Evolutionary conservation across 352 stramenopile species (phyloP).

Genomic region (Globisporangium middletonii): DNA sequence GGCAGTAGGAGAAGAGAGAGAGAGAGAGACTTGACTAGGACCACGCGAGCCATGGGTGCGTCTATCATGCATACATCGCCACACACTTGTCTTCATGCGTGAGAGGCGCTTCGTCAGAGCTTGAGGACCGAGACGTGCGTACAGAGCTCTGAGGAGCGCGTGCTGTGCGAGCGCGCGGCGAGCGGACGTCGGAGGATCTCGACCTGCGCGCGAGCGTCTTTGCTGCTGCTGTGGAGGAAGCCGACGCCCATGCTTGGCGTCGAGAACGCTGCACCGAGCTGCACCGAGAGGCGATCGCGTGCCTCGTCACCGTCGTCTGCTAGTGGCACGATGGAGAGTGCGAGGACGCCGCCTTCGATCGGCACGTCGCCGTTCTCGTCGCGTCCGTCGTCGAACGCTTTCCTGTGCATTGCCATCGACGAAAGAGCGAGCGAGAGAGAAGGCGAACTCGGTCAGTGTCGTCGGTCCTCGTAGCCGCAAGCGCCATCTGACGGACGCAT

Average conservation of each 20-base stretch:
- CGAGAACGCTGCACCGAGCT: conserved; percentile 56
- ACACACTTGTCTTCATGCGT: not conserved
- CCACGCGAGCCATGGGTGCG: not conserved
- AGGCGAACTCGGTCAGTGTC: too few relatives aligned
- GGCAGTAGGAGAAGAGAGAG: not conserved
- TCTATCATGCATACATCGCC: not conserved
- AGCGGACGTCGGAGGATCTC: conserved; percentile 39
- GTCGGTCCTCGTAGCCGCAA: not conserved
- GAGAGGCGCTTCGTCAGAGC: not conserved
- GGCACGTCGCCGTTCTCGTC: conserved; percentile 26
- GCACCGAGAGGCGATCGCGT: conserved; percentile 9
- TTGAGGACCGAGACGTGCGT: conserved; percentile 6
- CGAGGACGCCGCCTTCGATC: conserved; percentile 54
- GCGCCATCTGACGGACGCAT: not conserved
- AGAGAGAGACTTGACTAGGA: too few relatives aligned
- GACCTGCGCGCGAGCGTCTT: conserved; percentile 18
- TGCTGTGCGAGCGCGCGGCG: not conserved
- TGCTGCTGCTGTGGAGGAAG: conserved; percentile 23
- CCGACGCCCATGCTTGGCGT: conserved; percentile 67
- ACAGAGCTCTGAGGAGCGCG: not conserved
- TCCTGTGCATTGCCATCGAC: conserved; percentile 4
- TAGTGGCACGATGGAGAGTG: conserved; percentile 16
- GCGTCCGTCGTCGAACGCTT: conserved; percentile 25
- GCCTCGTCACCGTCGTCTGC: not conserved
- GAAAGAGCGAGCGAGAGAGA: not conserved